A percentile compares a stretch with the other conserved stretches of the same genome.
Conservation (phyloP, 1,139 yeast genomes). For the Groenewaldozyma auringiensis region DNA sequence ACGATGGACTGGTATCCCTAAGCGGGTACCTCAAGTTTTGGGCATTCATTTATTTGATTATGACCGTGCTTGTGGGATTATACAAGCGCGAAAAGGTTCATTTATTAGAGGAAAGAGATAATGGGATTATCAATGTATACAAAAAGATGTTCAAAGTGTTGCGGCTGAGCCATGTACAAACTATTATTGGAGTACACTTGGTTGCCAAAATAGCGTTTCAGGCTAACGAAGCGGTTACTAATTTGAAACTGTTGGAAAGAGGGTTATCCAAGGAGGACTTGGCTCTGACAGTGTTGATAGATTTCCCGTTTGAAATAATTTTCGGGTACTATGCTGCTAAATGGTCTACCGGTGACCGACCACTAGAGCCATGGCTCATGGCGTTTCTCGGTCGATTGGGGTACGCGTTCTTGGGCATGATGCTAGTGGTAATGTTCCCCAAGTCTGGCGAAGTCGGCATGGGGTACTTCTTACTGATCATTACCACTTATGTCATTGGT, state of each 20-base stretch:
- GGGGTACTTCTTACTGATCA: constrained; percentile 58
- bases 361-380: constrained; percentile 81
- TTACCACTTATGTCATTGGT: constrained; percentile 73
- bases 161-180: constrained; percentile 66
- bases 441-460: constrained; percentile 33
- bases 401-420: constrained; percentile 71
- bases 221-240: constrained; percentile 93
- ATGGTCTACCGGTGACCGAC: constrained; percentile 72
- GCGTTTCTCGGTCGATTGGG: constrained; percentile 80
- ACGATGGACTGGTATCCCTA: constrained; percentile 60
- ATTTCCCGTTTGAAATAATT: constrained; percentile 90
- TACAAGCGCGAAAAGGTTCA: constrained; percentile 37
- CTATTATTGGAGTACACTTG: constrained; percentile 65
- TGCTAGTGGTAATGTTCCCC: constrained; percentile 70
- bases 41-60: constrained; percentile 63
- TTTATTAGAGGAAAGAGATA: constrained; percentile 31
- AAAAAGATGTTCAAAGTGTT: constrained; percentile 68
- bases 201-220: constrained; percentile 88
- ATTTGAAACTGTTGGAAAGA: constrained; percentile 80
- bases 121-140: constrained; percentile 46
- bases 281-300: constrained; percentile 85
- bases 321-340: constrained; percentile 95
- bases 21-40: constrained; percentile 71
- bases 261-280: constrained; percentile 92
- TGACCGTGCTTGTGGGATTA: constrained; percentile 53